A percentile compares a stretch with the other conserved stretches of the same genome.
phyloP scores from a whole-genome alignment of 2,329 filamentous ascomycete species.

The Echinosphaeria canescens region DNA sequence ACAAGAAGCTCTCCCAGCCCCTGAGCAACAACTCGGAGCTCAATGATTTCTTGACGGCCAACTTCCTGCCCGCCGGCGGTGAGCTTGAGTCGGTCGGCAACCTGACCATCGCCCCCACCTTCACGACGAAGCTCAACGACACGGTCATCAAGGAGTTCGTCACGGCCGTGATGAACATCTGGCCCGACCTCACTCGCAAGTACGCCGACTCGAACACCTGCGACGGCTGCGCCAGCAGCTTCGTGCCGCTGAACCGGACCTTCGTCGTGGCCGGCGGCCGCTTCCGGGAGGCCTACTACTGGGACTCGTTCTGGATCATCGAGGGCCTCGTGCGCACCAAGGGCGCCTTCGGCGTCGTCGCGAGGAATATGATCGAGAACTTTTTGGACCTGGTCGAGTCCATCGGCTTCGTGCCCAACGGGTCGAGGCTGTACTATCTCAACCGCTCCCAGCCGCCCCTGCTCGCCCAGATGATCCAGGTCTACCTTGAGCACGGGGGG shows the following conservation, averaged over 20 bases:
- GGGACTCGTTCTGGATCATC: conserved; percentile 50
- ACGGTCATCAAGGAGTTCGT: conserved; percentile 36
- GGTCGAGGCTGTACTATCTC: conserved; percentile 43
- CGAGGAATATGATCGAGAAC: conserved; percentile 47
- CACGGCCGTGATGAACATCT: conserved; percentile 42
- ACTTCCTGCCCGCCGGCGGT: conserved; percentile 41
- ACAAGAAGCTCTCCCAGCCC: conserved; percentile 34
- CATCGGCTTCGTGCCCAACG: conserved; percentile 46
- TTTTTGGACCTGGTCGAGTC: conserved; percentile 43
- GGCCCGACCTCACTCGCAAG: conserved; percentile 41
- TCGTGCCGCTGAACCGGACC: conserved; percentile 41
- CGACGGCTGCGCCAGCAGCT: conserved; percentile 37
- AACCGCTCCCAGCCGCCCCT: conserved; percentile 47
- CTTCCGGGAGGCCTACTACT: conserved; percentile 50
- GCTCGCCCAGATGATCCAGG: conserved; percentile 41
- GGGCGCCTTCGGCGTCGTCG: conserved; percentile 38
- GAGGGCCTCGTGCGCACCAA: conserved; percentile 42
- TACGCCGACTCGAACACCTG: conserved; percentile 32
- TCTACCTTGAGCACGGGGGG: conserved; percentile 41
- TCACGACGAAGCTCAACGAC: conserved; percentile 33
- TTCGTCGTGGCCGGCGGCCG: conserved; percentile 53
- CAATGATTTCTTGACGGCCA: conserved; percentile 34
- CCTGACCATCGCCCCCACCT: conserved; percentile 31
- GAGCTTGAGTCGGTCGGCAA: conserved; percentile 34
- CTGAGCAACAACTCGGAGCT: conserved; percentile 40